These are phyloP conservation scores for Berberis thunbergii DNA, from an alignment of 164 flowering plant species.

Conservation along the genomic window DNA sequence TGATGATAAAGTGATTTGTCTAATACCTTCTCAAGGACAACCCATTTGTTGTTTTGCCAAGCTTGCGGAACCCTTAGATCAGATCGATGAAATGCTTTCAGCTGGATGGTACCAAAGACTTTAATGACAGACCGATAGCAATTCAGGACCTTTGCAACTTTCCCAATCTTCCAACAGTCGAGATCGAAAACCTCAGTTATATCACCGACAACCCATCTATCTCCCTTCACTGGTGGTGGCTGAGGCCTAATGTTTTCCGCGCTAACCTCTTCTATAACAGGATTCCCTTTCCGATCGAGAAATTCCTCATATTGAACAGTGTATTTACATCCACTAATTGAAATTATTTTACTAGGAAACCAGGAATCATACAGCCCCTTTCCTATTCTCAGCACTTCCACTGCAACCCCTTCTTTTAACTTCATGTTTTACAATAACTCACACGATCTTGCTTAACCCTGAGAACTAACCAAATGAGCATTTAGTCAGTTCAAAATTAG, in stretches of 20 bases:
- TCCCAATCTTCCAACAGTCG: constrained; percentile 25
- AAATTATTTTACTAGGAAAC: constrained; percentile 21
- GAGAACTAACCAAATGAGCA: too few relatives aligned
- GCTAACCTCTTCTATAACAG: constrained; percentile 14
- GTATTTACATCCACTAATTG: constrained; percentile 11
- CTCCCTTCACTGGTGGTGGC: constrained; percentile 13
- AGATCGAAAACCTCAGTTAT: constrained; percentile 18
- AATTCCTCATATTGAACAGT: constrained; percentile 14
- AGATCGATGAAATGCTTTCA: constrained; percentile 20
- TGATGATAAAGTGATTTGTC: background rate
- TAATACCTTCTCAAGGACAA: constrained; percentile 12
- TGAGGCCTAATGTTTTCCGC: constrained; percentile 20
- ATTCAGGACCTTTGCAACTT: constrained; percentile 18
- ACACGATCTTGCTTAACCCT: constrained; percentile 1
- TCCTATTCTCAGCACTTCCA: constrained; percentile 22
- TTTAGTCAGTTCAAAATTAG: too few relatives aligned
- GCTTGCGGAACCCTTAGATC: constrained; percentile 17
- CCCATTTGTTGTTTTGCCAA: constrained; percentile 23
- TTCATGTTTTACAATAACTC: constrained; percentile 11
- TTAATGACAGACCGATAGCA: constrained; percentile 15
- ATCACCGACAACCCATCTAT: constrained; percentile 28
- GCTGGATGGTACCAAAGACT: constrained; percentile 21
- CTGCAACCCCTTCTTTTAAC: constrained; percentile 19
- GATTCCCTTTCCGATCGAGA: constrained; percentile 10
- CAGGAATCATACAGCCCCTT: constrained; percentile 18